Evolutionary conservation across 371 early-diverging fungal genomes (phyloP), one percentile per base, ranked within the genome.

Genomic region (Smittium culicis): DNA sequence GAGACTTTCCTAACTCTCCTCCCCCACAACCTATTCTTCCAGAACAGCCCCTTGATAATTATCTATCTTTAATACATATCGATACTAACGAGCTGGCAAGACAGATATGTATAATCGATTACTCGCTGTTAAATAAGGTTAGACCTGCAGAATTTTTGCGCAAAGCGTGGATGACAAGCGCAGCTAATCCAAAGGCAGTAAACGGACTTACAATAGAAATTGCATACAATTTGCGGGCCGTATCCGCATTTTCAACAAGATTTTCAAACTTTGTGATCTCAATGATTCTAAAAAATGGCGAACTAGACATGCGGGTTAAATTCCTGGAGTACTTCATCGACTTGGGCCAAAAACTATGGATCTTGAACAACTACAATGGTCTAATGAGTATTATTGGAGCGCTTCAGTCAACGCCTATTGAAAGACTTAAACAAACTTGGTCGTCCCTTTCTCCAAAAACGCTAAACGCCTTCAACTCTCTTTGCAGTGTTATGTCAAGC

Each of bases 11-110:
- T 5, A 45, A 20, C 0, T 76, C 75, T 1, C 79, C 79, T 32
- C 81, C 86, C 62, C 87, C 81, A 67, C 78, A 74, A 54, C 84
- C 90, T 1, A 86, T 90, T 54, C 70, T 87, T 34, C 91, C 90
- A 0, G 83, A 82, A 61, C 69, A 71, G 58, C 27, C 2, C 11
- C 82, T 81, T 65, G 67, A 87, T 68, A 81, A 81, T 35, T 79
- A 78, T 45, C 70, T 90, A 67, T 84, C 80, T 61, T 80, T 96
- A 31, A 66, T 86, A 56, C 95, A 96, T 61, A 75, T 94, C 27
- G 93, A 95, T 73, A 89, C 97, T 0, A 72, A 92, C 28, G 98
- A 98, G 74, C 68, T 96, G 32, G 95, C 96, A 0, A 81, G 98
- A 16, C 97, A 98, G 74, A 73, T 98, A 65, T 94, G 93, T 1